Conservation (phyloP, 495 filamentous ascomycete species). For the Saxispiralis lemnorum region DNA sequence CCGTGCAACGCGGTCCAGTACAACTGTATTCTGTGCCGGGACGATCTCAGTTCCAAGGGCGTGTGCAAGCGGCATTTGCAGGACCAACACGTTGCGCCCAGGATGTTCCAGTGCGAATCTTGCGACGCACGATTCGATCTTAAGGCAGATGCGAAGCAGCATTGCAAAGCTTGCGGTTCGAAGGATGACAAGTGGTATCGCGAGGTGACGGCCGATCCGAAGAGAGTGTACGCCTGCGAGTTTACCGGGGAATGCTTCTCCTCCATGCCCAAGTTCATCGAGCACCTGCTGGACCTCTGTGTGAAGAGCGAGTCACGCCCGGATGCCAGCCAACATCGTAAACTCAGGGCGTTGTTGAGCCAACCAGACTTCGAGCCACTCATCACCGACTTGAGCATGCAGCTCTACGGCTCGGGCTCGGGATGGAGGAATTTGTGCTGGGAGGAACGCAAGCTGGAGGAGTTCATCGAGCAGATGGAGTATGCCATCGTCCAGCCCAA, state of each 20-base stretch:
- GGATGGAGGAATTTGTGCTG: conserved; percentile 5
- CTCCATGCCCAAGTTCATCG: conserved; percentile 5
- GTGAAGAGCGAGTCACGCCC: not conserved
- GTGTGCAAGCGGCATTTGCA: conserved; percentile 13
- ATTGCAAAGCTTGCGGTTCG: conserved; percentile 2
- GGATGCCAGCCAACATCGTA: conserved; percentile 1
- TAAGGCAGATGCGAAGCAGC: conserved; percentile 10
- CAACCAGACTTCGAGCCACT: not conserved
- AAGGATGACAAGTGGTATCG: not conserved
- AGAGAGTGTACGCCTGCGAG: conserved; percentile 8
- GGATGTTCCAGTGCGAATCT: conserved; percentile 6
- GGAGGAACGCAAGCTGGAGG: conserved; percentile 1
- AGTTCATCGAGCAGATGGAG: conserved; percentile 7
- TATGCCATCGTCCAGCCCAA: not conserved
- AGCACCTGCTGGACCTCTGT: conserved; percentile 6
- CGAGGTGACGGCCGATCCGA: not conserved
- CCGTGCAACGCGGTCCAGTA: not conserved
- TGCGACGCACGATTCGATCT: conserved; percentile 4
- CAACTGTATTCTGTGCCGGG: conserved; percentile 7
- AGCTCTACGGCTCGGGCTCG: not conserved
- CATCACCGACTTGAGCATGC: not conserved
- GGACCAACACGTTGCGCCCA: conserved; percentile 11
- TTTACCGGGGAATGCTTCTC: conserved; percentile 4
- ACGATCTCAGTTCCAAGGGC: conserved; percentile 9
- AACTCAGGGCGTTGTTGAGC: conserved; percentile 8